These are phyloP conservation scores for Penicillium digitatum DNA, from an alignment of 2,329 filamentous ascomycete species.

Conservation along the genomic window DNA sequence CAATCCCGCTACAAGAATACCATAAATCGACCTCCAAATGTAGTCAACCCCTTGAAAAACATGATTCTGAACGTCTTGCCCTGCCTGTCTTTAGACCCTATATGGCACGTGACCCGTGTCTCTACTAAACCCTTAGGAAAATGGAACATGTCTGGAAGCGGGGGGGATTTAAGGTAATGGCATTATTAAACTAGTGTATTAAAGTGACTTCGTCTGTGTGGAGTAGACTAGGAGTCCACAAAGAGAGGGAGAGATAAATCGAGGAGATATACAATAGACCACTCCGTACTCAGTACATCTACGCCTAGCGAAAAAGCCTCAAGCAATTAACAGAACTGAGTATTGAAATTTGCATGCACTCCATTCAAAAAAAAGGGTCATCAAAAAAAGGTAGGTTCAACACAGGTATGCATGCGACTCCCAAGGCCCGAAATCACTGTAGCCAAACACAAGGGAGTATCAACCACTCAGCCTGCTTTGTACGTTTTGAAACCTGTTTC, in stretches of 20 bases:
- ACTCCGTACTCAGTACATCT: neutral
- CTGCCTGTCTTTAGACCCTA: neutral
- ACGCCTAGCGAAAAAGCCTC: neutral
- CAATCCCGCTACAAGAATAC: neutral
- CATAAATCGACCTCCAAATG: neutral
- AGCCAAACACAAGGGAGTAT: constrained; percentile 18
- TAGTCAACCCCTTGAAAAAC: neutral
- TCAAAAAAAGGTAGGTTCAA: constrained; percentile 27
- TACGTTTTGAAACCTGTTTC: constrained; percentile 19
- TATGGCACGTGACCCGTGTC: neutral
- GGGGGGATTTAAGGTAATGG: constrained; percentile 1
- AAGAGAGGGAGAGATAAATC: neutral
- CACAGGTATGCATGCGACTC: constrained; percentile 22
- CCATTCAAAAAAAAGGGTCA: constrained; percentile 27
- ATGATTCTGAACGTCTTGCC: neutral
- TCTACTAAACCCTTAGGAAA: neutral
- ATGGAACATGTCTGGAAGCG: neutral
- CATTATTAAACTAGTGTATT: neutral
- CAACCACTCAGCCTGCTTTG: constrained; percentile 20
- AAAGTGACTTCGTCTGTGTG: neutral
- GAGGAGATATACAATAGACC: neutral
- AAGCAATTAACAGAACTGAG: constrained; percentile 17
- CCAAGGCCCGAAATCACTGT: constrained; percentile 19
- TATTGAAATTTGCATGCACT: constrained; percentile 27
- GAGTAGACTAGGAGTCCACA: neutral